phyloP scores from a whole-genome alignment of 202 grass and related monocot species.

The Saccharum hybrid region DNA sequence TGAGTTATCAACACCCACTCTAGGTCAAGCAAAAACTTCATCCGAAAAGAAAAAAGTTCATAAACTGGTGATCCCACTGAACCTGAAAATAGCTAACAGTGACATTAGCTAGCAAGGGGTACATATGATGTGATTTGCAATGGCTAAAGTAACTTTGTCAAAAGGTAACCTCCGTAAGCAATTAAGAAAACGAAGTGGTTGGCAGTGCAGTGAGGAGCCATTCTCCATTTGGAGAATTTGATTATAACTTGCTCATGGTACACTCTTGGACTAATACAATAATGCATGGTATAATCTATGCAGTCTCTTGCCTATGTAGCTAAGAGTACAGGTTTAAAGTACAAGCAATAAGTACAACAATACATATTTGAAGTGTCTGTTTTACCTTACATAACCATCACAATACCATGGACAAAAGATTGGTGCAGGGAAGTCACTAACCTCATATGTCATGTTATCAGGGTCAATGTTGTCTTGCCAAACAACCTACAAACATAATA shows the following conservation, averaged over 20 bases:
- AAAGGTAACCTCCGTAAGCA: neutral
- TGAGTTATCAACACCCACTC: neutral
- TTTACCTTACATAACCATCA: slow-evolving; percentile 35
- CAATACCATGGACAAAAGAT: slow-evolving; percentile 18
- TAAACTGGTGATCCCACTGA: neutral
- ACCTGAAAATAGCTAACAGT: neutral
- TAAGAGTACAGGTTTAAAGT: slow-evolving; percentile 8
- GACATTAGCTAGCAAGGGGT: neutral
- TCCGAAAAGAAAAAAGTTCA: neutral
- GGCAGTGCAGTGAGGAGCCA: neutral
- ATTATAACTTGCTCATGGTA: neutral
- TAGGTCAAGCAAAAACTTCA: neutral
- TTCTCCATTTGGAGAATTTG: slow-evolving; percentile 11
- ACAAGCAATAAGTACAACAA: neutral
- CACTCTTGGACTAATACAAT: neutral
- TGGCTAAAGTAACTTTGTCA: slow-evolving; percentile 8
- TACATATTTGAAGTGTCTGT: slow-evolving; percentile 23
- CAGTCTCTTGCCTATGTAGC: slow-evolving; percentile 11
- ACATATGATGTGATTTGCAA: slow-evolving; percentile 26
- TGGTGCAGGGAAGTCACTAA: slow-evolving; percentile 48
- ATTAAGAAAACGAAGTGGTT: neutral
- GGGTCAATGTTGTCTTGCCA: slow-evolving; percentile 97
- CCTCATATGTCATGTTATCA: slow-evolving; percentile 99
- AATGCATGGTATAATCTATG: slow-evolving; percentile 11
- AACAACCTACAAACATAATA: slow-evolving; percentile 63